Base-by-base conservation (phyloP, 139 green algal genomes). In the Coccomyxa sp. region DNA sequence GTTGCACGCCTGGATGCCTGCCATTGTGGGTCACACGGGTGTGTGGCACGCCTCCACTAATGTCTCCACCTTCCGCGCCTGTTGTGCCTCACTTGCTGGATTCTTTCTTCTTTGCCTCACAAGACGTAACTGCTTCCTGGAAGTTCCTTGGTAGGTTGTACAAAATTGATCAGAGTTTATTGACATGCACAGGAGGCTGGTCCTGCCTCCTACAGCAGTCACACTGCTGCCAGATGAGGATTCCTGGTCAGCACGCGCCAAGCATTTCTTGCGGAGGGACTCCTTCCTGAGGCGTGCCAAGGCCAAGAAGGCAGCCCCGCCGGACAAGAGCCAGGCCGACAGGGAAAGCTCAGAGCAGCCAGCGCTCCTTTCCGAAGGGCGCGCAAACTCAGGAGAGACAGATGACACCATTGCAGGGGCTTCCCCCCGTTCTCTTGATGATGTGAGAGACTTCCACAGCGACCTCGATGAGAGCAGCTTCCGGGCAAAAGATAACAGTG, bases 151-250 rank as follows among this genome's bases (percentile, higher is more conserved):
- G 51, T 27, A 15, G 38, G 38, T 7, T 51, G 38, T 51, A 51
- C 7, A 18, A 51, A 45, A 81, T 13, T 28, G 0, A 10, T 81
- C 12, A 77, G 11, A 7, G 17, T 45, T 45, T 59, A 16, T 45
- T 21, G 57, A 7, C 13, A 28, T 82, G 63, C 85, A n/a, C n/a
- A 88, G 85, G 81, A 81, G 85, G 0, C 79, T 86, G 63, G 79
- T 88, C 32, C 66, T 88, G 82, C 79, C 85, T 13, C 82, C 85
- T 0, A 81, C 82, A 18, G 82, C 76, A 0, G 75, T 87, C 58
- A 16, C 23, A 14, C 51, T 63, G 23, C 28, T 77, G 79, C 79
- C 79, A 17, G 28, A 23, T 15, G 71, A 77, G 71, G 71, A 77
- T 25, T 67, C 76, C 30, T 67, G 76, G 58, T 25, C 76, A n/a